These are phyloP conservation scores for Paramecium tetraurelia DNA, from an alignment of 73 alveolate genomes.

Conservation along the genomic window DNA sequence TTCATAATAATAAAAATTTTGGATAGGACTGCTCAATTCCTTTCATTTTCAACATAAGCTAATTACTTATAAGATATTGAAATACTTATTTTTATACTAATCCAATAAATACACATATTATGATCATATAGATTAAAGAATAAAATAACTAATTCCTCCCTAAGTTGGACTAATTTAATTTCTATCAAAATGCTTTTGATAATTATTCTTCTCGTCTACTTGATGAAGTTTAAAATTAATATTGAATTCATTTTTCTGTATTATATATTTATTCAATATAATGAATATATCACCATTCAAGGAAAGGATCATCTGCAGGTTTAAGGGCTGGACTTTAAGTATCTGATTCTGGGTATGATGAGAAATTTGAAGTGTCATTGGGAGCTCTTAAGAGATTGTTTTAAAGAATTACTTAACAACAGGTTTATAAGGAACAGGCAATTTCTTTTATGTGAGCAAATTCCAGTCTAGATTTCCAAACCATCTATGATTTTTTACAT, in stretches of 20 bases:
- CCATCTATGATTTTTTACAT: conserved; percentile 80
- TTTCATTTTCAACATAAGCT: neutral
- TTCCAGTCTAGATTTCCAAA: conserved; percentile 82
- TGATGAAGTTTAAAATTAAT: neutral
- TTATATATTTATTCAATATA: neutral
- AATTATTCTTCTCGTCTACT: neutral
- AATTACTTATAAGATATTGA: too few relatives aligned
- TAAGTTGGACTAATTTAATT: too few relatives aligned
- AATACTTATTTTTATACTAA: neutral
- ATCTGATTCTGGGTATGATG: conserved; percentile 85
- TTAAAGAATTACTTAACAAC: conserved; percentile 53
- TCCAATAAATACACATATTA: neutral
- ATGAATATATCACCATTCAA: conserved; percentile 72
- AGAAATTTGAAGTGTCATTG: conserved; percentile 75
- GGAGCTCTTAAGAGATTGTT: conserved; percentile 63
- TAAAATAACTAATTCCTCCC: too few relatives aligned
- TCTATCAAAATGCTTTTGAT: too few relatives aligned
- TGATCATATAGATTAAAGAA: too few relatives aligned
- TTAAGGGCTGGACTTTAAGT: conserved; percentile 76
- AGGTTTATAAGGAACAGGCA: conserved; percentile 82
- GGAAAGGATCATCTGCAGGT: conserved; percentile 87
- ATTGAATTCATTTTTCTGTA: neutral
- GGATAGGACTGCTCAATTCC: neutral
- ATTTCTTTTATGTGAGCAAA: conserved; percentile 63
- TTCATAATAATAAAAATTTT: neutral